These are phyloP conservation scores for Xylariaceae sp. DNA, from an alignment of 2,329 filamentous ascomycete species.

Conservation along the genomic window DNA sequence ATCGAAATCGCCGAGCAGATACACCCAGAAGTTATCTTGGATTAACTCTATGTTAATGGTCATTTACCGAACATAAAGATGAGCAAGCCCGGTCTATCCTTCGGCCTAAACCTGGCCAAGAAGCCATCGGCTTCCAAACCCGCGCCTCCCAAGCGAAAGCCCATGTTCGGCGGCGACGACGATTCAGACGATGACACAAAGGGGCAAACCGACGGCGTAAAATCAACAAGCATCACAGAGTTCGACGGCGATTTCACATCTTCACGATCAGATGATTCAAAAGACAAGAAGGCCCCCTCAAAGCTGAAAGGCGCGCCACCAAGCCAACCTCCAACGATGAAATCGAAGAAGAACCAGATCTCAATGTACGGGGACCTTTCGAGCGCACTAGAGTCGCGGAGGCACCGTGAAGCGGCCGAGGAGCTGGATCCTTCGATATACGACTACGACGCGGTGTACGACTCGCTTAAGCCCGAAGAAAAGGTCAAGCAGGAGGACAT, in stretches of 20 bases:
- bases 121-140: slow-evolving; percentile 50
- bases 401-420: slow-evolving; percentile 59
- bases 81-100: slow-evolving; percentile 40
- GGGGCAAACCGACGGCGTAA: slow-evolving; percentile 31
- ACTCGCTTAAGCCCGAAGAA: slow-evolving; percentile 64
- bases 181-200: slow-evolving; percentile 50
- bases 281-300: slow-evolving; percentile 30
- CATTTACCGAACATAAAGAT: slow-evolving; percentile 18
- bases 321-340: slow-evolving; percentile 40
- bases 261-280: slow-evolving; percentile 23
- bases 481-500: slow-evolving; percentile 46
- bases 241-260: slow-evolving; percentile 42
- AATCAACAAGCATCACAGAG: slow-evolving; percentile 55
- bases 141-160: slow-evolving; percentile 46
- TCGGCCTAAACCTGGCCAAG: slow-evolving; percentile 57
- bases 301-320: slow-evolving; percentile 32
- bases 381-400: slow-evolving; percentile 56
- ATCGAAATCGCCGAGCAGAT: background rate
- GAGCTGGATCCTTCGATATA: slow-evolving; percentile 69
- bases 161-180: slow-evolving; percentile 53
- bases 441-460: slow-evolving; percentile 80
- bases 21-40: background rate
- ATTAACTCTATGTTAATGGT: background rate
- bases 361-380: slow-evolving; percentile 61
- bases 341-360: slow-evolving; percentile 39